Base-by-base conservation (phyloP, 1,139 yeast genomes). In the Kodamaea anthophila region DNA sequence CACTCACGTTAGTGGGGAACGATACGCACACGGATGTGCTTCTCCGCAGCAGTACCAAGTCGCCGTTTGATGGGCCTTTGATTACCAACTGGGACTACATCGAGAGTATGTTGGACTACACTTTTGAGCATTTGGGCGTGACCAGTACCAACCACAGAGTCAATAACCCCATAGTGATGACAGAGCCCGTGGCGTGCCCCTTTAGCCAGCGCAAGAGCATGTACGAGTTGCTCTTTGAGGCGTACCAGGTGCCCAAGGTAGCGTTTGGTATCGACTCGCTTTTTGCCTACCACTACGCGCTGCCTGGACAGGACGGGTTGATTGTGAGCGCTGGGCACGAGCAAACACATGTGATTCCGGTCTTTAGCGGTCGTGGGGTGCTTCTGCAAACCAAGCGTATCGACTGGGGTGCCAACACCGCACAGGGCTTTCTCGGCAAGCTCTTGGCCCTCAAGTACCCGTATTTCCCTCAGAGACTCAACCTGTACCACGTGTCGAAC, bases 51-150 rank as follows among this genome's bases (percentile, higher is more conserved):
- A 77, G 81, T 29, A 71, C 85, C 27, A 77, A 75, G 45, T 65
- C 84, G 3, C 96, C 96, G 0, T 91, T 73, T 49, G 98, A 93
- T 53, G 96, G 95, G 0, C 73, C 86, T 3, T 59, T 86, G 42
- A 64, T 91, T 21, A 78, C 94, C 16, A 91, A 88, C 52, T 93
- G 98, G 97, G 98, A 93, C 36, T 74, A 80, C 35, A 71, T 82
- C 6, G 98, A 93, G 51, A 71, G 68, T 33, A 72, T 91, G 33
- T 53, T 93, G 33, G 97, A 91, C 51, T 91, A 87, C 49, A 66
- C 91, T 0, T 81, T 91, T 50, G 73, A 77, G 35, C 94, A 84
- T 51, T 49, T 91, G 30, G 80, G 87, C 4, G 94, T 85, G 3
- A 50, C 57, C 12, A 69, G 84, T 9, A 41, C 48, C 18, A 48